These are phyloP conservation scores for Talaromyces adpressus DNA, from an alignment of 495 filamentous ascomycete genomes.

Conservation along the genomic window DNA sequence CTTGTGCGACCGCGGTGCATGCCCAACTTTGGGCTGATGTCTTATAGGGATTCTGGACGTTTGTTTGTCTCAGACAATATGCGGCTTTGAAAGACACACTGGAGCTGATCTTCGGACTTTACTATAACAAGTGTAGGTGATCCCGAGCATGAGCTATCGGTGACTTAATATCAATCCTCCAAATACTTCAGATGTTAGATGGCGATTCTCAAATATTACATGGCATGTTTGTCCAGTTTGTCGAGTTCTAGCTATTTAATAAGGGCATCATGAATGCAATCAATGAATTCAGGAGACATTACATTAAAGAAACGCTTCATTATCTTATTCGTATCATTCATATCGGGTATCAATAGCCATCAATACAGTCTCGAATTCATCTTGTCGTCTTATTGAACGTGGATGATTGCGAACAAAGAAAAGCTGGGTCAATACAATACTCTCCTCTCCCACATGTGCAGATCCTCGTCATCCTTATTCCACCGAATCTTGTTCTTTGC, in stretches of 20 bases:
- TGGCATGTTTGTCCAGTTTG: background rate
- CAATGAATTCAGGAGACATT: too few species aligned
- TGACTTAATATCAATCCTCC: background rate
- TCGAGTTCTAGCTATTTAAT: background rate
- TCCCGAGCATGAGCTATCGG: background rate
- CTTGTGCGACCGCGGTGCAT: background rate
- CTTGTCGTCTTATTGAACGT: background rate
- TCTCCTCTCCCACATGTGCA: conserved; percentile 34
- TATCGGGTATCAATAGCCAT: background rate
- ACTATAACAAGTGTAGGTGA: too few species aligned
- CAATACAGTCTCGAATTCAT: background rate
- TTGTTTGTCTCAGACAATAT: background rate
- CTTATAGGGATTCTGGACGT: background rate
- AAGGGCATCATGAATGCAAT: background rate
- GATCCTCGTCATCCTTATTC: conserved; percentile 40
- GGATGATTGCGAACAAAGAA: background rate
- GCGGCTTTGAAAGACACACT: background rate
- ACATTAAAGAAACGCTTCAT: background rate
- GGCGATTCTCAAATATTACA: background rate
- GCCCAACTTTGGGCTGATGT: background rate
- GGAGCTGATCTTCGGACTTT: too few species aligned
- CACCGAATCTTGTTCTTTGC: conserved; percentile 55
- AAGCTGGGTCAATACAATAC: conserved; percentile 24
- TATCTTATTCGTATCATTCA: background rate
- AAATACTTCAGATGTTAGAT: background rate